Evolutionary conservation across 176 grass and related monocot genomes (phyloP).

Genomic region (Hyparrhenia diplandra): DNA sequence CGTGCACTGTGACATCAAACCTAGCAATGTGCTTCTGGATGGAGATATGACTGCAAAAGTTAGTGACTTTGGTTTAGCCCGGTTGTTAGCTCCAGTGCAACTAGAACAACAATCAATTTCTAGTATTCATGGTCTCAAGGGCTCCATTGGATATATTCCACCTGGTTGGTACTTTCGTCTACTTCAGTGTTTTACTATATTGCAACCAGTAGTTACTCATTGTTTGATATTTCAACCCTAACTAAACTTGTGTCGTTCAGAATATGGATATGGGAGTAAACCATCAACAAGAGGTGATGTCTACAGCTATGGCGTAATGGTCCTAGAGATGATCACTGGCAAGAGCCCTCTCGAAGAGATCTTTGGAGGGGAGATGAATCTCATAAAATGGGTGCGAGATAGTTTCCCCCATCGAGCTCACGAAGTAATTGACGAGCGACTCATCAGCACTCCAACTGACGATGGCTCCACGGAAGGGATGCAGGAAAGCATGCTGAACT

Average conservation of each 20-base stretch:
- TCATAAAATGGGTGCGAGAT: background rate
- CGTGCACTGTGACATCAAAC: background rate
- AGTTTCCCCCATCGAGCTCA: background rate
- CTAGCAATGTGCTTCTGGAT: no score
- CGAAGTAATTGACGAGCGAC: background rate
- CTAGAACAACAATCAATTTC: background rate
- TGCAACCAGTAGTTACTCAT: no score
- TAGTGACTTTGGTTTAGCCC: background rate
- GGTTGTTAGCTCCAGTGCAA: background rate
- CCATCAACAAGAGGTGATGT: background rate
- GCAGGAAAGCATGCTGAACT: background rate
- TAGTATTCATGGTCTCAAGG: background rate
- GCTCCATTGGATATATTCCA: no score
- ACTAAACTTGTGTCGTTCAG: background rate
- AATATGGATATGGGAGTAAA: background rate
- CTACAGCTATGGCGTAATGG: background rate
- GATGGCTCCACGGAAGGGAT: background rate
- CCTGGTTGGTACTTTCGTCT: no score
- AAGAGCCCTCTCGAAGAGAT: background rate
- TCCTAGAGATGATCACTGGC: background rate
- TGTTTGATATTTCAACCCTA: no score
- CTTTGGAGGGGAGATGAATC: background rate
- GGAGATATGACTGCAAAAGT: background rate
- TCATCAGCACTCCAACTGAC: background rate
- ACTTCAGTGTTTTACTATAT: no score